Percentiles rank a stretch among this genome's conserved stretches.
phyloP scores from a whole-genome alignment of 2,329 filamentous ascomycete genomes.

The Ophiostoma ulmi region DNA sequence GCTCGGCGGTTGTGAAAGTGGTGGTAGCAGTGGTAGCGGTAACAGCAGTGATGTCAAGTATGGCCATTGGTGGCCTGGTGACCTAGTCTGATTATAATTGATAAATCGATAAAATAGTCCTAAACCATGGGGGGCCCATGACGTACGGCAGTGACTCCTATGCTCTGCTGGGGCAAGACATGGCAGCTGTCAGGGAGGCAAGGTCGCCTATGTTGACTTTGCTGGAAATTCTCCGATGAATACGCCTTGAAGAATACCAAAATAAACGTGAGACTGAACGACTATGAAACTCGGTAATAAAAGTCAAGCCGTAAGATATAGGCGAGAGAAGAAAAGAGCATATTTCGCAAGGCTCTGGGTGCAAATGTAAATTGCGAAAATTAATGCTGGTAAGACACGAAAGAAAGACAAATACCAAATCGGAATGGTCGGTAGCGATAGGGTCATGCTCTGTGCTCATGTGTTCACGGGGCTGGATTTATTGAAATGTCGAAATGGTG shows the following conservation, averaged over 20 bases:
- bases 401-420: not conserved
- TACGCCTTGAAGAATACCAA: not conserved
- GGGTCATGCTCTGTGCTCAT: not conserved
- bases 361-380: not conserved
- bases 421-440: not conserved
- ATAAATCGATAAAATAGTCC: not conserved
- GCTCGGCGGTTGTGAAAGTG: not conserved
- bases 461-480: not conserved
- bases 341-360: not conserved
- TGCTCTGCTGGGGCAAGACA: not conserved
- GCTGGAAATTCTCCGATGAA: not conserved
- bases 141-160: not conserved
- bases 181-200: not conserved
- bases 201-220: not conserved
- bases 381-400: not conserved
- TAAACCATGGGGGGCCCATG: not conserved
- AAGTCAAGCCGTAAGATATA: not conserved
- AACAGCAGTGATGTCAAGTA: not conserved
- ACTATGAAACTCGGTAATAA: not conserved
- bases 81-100: not conserved
- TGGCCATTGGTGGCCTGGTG: slow-evolving; percentile 1
- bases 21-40: not conserved
- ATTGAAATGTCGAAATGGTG: not conserved
- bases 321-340: slow-evolving; percentile 12
- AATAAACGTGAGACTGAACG: not conserved